Evolutionary conservation across 2,329 filamentous ascomycete genomes (phyloP).

Genomic region (Alternaria burnsii): DNA sequence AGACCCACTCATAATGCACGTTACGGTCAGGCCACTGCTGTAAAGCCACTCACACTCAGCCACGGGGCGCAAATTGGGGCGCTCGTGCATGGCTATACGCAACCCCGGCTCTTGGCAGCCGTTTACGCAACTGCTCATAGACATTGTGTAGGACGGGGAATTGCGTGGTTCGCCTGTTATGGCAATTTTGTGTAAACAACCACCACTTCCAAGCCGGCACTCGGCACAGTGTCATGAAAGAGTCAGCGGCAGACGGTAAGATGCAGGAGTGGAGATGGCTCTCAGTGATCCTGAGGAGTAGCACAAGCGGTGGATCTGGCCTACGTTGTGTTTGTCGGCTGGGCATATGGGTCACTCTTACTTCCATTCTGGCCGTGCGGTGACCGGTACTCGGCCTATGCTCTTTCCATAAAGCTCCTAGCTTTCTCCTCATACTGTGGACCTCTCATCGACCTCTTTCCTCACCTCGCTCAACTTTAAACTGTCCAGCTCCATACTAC

Average conservation of each 20-base stretch:
- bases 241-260: background rate
- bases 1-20: conserved; percentile 29
- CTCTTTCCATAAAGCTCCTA: conserved; percentile 18
- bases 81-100: conserved; percentile 19
- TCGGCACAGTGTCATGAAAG: conserved; percentile 10
- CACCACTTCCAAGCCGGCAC: conserved; percentile 23
- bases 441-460: background rate
- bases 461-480: background rate
- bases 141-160: conserved; percentile 4
- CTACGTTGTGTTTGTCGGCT: conserved; percentile 1
- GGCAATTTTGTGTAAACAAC: background rate
- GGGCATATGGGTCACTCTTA: conserved; percentile 1
- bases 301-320: background rate
- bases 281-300: background rate
- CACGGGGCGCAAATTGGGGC: conserved; percentile 28
- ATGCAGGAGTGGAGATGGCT: background rate
- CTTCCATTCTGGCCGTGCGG: background rate
- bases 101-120: conserved; percentile 15
- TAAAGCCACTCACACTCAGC: conserved; percentile 30
- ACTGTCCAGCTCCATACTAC: background rate
- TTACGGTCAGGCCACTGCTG: conserved; percentile 24
- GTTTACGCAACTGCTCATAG: conserved; percentile 1
- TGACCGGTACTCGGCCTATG: background rate
- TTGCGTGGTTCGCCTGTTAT: conserved; percentile 2
- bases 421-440: background rate